Evolutionary conservation across 2,329 filamentous ascomycete species (phyloP), one percentile per base, ranked within the genome.

Genomic region (Neofusicoccum sp.): DNA sequence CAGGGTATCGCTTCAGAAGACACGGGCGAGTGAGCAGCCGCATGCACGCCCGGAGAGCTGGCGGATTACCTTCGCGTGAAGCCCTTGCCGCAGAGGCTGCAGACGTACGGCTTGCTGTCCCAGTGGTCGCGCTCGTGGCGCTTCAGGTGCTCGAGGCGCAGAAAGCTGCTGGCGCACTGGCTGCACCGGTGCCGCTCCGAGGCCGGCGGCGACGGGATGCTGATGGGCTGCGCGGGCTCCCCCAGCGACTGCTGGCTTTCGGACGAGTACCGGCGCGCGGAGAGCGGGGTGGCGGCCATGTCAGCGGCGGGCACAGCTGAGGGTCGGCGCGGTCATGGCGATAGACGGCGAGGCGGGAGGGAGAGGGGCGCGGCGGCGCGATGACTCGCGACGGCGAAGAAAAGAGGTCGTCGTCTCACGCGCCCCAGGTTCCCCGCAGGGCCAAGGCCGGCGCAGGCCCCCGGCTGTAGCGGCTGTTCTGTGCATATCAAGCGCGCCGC

Each of bases 121-220:
- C 73, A 75, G 63, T 78, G 75, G 48, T 72, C 75, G 58, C 73
- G 73, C 49, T 75, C 62, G 65, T 78, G 75, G 26, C 75, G 73
- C 65, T 75, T 78, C 40, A 78, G 62, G 64, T 77, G 75, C 62
- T 78, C 75, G 51, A 72, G 73, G 62, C 75, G 69, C 61, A 71
- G 67, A 58, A 78, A 78, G 11, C 67, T 72, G 49, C 69, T 75
- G 58, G 70, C 65, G 61, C 75, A 78, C 40, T 48, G 51, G 49
- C 34, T 54, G 26, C 60, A 62, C 30, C 47, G 53, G 43, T 58
- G 59, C 3, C 59, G 51, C n/a, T 56, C 51, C 51, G 51, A 43
- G 8, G 38, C n/a, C 3, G 51, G 51, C 36, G 51, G 51, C 38
- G 51, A 56, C 4, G 51, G 51, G 28, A 56, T 56, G 51, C 51